Evolutionary conservation across 106 monocot species (phyloP).

Genomic region (Apostasia ramifera): DNA sequence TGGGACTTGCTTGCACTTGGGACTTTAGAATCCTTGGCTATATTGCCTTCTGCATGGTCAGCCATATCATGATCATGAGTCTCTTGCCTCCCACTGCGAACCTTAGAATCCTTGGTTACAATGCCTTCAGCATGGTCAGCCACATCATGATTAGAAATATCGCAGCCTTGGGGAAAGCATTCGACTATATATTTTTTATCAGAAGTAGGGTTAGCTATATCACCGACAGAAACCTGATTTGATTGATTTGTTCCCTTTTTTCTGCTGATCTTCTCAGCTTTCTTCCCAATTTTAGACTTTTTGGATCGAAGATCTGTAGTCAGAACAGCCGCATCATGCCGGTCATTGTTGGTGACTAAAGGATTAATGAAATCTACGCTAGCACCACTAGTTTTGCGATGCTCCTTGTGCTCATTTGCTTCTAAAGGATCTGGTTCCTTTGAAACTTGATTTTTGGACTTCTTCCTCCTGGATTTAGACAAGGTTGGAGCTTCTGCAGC

Average conservation of each 20-base stretch:
- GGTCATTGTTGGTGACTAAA: not conserved
- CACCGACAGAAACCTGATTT: not conserved
- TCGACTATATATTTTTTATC: not conserved
- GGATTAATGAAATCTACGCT: not conserved
- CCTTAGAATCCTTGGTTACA: constrained; percentile 4
- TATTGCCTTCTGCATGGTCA: not conserved
- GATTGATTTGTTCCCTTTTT: not conserved
- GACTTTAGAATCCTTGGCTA: constrained; percentile 1
- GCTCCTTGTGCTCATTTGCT: not conserved
- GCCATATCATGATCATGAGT: not conserved
- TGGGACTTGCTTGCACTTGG: not conserved
- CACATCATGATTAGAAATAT: not conserved
- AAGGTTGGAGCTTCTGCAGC: not conserved
- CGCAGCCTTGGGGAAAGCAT: not conserved
- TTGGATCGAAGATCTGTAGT: not conserved
- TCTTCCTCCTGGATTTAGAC: constrained; percentile 2
- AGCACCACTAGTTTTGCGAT: not conserved
- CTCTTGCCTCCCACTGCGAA: not conserved
- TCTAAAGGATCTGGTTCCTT: not conserved
- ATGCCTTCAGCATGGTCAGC: not conserved
- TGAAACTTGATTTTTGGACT: constrained; percentile 3
- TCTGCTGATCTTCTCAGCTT: not conserved
- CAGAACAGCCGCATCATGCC: not conserved
- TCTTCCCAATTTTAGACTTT: not conserved
- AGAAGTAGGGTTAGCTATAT: not conserved